Evolutionary conservation across 176 grass and related monocot genomes (phyloP).

Genomic region (Carex cristatella): DNA sequence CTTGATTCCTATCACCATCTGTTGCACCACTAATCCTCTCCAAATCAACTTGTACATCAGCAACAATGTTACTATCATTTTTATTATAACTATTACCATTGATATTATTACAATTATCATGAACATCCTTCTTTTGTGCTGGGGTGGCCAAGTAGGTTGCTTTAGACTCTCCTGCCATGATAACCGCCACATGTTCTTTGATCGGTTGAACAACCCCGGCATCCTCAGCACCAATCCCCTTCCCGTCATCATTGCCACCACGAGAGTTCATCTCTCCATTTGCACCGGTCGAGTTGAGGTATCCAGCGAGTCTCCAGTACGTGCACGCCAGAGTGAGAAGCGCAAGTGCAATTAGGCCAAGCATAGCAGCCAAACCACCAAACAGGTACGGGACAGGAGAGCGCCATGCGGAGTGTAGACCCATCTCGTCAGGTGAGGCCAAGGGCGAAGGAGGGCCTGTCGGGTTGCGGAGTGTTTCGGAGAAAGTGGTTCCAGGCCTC

Average conservation of each 20-base stretch:
- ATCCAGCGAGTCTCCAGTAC: conserved; percentile 31
- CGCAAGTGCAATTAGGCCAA: conserved; percentile 36
- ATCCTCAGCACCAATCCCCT: not conserved
- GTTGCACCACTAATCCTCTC: not conserved
- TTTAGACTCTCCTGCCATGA: conserved; percentile 70
- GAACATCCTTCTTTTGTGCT: conserved; percentile 16
- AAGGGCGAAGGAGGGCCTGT: not conserved
- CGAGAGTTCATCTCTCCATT: not conserved
- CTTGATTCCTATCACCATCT: conserved; percentile 10
- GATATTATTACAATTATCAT: not conserved
- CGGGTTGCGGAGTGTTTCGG: conserved; percentile 1
- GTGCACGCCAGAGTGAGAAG: conserved; percentile 40
- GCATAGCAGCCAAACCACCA: conserved; percentile 36
- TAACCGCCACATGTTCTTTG: conserved; percentile 45
- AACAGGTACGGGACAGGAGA: conserved; percentile 47
- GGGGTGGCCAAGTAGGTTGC: conserved; percentile 56
- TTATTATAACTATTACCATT: not conserved
- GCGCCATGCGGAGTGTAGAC: conserved; percentile 15
- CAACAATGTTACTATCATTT: conserved; percentile 4
- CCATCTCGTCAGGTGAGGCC: not conserved
- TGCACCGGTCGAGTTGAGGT: conserved; percentile 15
- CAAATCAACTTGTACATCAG: not conserved
- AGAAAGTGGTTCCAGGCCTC: conserved; percentile 12
- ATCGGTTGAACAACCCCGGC: not conserved
- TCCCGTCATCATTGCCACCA: not conserved